A percentile compares a stretch with the other conserved stretches of the same genome.
Evolutionary conservation across 768 basidiomycete genomes (phyloP).

Genomic region (Gymnopilus dilepis): DNA sequence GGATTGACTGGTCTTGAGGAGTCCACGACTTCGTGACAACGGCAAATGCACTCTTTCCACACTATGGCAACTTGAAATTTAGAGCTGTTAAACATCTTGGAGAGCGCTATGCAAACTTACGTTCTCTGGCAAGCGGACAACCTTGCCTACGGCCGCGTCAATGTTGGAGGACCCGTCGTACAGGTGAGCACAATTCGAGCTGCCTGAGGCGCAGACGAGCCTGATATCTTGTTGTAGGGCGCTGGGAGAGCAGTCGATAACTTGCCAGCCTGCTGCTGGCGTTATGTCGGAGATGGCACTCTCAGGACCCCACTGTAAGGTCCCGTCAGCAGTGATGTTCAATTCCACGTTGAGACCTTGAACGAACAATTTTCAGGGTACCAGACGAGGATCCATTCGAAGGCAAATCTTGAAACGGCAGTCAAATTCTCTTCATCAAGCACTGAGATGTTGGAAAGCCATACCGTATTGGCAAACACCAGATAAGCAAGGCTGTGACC

Average conservation of each 20-base stretch:
- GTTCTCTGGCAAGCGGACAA: slow-evolving; percentile 57
- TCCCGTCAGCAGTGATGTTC: not conserved
- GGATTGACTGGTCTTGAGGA: slow-evolving; percentile 49
- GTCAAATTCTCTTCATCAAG: not conserved
- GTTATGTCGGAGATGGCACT: slow-evolving; percentile 49
- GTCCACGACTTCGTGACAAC: slow-evolving; percentile 47
- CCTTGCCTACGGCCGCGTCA: slow-evolving; percentile 48
- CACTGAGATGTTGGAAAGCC: not conserved
- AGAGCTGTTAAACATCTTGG: not conserved
- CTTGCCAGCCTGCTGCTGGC: slow-evolving; percentile 57
- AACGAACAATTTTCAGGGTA: slow-evolving; percentile 44
- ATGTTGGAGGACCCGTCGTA: slow-evolving; percentile 30
- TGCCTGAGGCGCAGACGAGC: slow-evolving; percentile 46
- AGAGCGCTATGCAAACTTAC: slow-evolving; percentile 37
- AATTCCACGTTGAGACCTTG: not conserved
- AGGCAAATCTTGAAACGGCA: slow-evolving; percentile 30
- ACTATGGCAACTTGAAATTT: slow-evolving; percentile 33
- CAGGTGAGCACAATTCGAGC: slow-evolving; percentile 44
- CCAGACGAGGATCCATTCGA: slow-evolving; percentile 39
- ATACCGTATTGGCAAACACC: slow-evolving; percentile 47
- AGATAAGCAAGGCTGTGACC: slow-evolving; percentile 43
- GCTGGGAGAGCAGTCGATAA: slow-evolving; percentile 50
- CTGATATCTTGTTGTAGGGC: slow-evolving; percentile 50
- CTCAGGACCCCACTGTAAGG: slow-evolving; percentile 41
- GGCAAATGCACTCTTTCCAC: slow-evolving; percentile 45